A percentile compares a stretch with the other conserved stretches of the same genome.
Conservation (phyloP, 768 basidiomycete species). For the Pisolithus orientalis region DNA sequence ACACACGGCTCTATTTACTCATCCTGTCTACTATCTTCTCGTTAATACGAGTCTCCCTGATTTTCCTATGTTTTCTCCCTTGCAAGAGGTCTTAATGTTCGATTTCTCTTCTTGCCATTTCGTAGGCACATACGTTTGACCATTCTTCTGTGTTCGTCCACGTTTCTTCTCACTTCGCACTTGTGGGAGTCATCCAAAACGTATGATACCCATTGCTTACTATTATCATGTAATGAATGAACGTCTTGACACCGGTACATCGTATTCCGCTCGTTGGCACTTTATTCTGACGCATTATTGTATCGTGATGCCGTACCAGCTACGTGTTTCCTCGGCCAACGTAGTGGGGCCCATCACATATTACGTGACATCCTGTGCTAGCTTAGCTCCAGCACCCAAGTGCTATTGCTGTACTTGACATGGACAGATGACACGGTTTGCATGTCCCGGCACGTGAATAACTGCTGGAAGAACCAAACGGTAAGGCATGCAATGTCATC, state of each 20-base stretch:
- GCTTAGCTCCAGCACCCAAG: too few species aligned
- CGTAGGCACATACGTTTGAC: not conserved
- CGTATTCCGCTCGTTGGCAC: not conserved
- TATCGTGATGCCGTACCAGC: too few species aligned
- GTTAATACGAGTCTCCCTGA: slow-evolving; percentile 2
- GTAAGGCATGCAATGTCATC: too few species aligned
- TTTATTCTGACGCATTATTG: too few species aligned
- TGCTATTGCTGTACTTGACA: too few species aligned
- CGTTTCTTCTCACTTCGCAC: not conserved
- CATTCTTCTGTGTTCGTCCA: slow-evolving; percentile 1
- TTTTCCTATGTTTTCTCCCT: not conserved
- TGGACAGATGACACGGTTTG: too few species aligned
- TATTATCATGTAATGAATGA: slow-evolving; percentile 16
- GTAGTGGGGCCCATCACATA: too few species aligned
- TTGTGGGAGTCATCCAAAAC: slow-evolving; percentile 3
- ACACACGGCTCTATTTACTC: slow-evolving; percentile 18
- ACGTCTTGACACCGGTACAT: slow-evolving; percentile 8
- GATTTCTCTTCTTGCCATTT: too few species aligned
- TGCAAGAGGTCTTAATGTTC: not conserved
- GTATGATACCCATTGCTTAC: slow-evolving; percentile 14
- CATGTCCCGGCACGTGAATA: too few species aligned
- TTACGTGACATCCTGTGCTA: too few species aligned
- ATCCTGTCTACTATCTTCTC: slow-evolving; percentile 16
- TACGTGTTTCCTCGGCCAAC: too few species aligned
- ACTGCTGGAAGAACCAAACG: too few species aligned